Conservation (phyloP, 331 rosid genomes). For the Quercus phellos region DNA sequence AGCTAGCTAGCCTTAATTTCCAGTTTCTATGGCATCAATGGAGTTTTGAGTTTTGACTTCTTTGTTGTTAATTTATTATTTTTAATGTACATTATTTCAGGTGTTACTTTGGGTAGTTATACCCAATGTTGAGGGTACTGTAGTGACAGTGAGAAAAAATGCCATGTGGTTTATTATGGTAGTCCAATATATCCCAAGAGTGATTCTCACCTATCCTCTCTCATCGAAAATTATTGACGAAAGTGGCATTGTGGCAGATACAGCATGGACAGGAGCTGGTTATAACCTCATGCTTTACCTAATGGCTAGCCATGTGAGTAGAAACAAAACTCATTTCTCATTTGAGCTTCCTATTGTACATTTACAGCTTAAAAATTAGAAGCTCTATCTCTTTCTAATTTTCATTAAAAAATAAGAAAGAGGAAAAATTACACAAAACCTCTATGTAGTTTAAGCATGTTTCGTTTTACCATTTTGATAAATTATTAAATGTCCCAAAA, state of each 20-base stretch:
- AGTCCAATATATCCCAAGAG: conserved; percentile 73
- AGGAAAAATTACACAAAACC: neutral
- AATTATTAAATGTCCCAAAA: too few relatives aligned
- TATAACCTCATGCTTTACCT: conserved; percentile 80
- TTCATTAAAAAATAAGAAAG: neutral
- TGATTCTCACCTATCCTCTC: conserved; percentile 74
- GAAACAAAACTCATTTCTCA: neutral
- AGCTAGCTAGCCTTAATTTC: neutral
- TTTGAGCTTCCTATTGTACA: conserved; percentile 43
- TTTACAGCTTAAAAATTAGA: conserved; percentile 15
- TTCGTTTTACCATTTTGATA: too few relatives aligned
- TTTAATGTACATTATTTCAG: conserved; percentile 26
- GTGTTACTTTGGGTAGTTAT: conserved; percentile 75
- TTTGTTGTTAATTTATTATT: neutral
- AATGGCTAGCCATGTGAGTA: conserved; percentile 93
- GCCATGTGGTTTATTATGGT: conserved; percentile 70
- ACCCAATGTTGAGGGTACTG: conserved; percentile 66
- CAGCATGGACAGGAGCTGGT: conserved; percentile 99
- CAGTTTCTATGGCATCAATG: neutral
- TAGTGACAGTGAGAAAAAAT: conserved; percentile 53
- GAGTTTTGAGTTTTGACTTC: neutral
- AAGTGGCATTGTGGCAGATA: conserved; percentile 73
- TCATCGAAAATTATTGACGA: conserved; percentile 77
- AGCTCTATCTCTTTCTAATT: too few relatives aligned
- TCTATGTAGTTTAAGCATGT: too few relatives aligned